These are phyloP conservation scores for Fusarium secorum DNA, from an alignment of 2,329 filamentous ascomycete species.

Conservation along the genomic window DNA sequence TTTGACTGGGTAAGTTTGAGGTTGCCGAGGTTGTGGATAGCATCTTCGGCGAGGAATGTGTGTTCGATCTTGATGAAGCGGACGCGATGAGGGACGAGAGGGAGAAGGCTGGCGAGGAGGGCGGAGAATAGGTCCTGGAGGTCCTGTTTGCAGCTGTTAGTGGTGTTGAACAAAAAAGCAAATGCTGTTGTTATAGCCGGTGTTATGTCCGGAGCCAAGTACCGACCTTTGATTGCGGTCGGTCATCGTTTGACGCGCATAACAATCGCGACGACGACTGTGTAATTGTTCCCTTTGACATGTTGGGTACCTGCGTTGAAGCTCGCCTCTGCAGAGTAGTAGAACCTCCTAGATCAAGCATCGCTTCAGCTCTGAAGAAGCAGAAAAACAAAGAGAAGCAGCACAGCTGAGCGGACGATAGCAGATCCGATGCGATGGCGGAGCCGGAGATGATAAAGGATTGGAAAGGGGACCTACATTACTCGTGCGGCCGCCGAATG, in stretches of 20 bases:
- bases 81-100: slow-evolving; percentile 85
- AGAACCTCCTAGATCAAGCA: slow-evolving; percentile 7
- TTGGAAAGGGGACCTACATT: slow-evolving; percentile 25
- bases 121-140: slow-evolving; percentile 98
- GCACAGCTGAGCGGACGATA: neutral
- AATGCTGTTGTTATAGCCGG: neutral
- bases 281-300: slow-evolving; percentile 28
- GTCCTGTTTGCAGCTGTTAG: slow-evolving; percentile 64
- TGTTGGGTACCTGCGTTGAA: slow-evolving; percentile 8
- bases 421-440: slow-evolving; percentile 4
- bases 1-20: slow-evolving; percentile 98
- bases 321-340: slow-evolving; percentile 12
- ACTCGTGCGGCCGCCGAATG: slow-evolving; percentile 19
- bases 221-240: slow-evolving; percentile 90
- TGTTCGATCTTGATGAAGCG: slow-evolving; percentile 90
- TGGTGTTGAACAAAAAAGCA: neutral
- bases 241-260: slow-evolving; percentile 97
- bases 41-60: slow-evolving; percentile 95
- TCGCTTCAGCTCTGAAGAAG: neutral
- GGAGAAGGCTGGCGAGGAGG: slow-evolving; percentile 87
- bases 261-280: slow-evolving; percentile 94
- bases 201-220: neutral
- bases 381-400: neutral
- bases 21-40: slow-evolving; percentile 95
- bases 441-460: slow-evolving; percentile 24